phyloP scores from a whole-genome alignment of 192 early-diverging fungal species.

The Coemansia sp. region DNA sequence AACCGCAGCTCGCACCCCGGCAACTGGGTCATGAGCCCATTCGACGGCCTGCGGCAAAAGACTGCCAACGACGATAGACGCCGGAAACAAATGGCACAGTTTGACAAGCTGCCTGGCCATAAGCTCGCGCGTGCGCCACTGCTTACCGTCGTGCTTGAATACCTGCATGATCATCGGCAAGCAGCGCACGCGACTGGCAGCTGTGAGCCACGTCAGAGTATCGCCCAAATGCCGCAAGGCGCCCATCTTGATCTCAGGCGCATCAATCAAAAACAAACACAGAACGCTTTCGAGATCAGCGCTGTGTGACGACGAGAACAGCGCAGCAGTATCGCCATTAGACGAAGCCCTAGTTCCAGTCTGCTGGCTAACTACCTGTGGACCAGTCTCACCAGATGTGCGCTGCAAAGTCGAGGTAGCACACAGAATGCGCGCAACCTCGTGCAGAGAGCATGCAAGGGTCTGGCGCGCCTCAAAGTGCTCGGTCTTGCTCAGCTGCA shows the following conservation, averaged over 20 bases:
- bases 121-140: conserved; percentile 73
- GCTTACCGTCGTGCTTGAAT: conserved; percentile 66
- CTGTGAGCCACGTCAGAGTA: conserved; percentile 63
- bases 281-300: conserved; percentile 48
- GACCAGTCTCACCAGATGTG: neutral
- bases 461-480: conserved; percentile 51
- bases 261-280: conserved; percentile 52
- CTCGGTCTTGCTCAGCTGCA: conserved; percentile 53
- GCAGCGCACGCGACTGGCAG: conserved; percentile 62
- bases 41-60: conserved; percentile 66
- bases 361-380: neutral
- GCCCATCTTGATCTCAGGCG: conserved; percentile 66
- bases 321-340: neutral
- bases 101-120: conserved; percentile 66
- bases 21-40: conserved; percentile 58
- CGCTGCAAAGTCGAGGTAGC: neutral
- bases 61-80: conserved; percentile 60
- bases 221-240: conserved; percentile 67
- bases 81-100: conserved; percentile 64
- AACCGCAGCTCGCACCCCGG: conserved; percentile 58
- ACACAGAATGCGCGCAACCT: conserved; percentile 49
- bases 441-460: conserved; percentile 54
- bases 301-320: conserved; percentile 18
- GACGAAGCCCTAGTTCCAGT: neutral
- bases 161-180: conserved; percentile 66